A percentile compares a stretch with the other conserved stretches of the same genome.
These are phyloP conservation scores for Aureobasidium mangrovei DNA, from an alignment of 2,329 filamentous ascomycete species.

Conservation along the genomic window DNA sequence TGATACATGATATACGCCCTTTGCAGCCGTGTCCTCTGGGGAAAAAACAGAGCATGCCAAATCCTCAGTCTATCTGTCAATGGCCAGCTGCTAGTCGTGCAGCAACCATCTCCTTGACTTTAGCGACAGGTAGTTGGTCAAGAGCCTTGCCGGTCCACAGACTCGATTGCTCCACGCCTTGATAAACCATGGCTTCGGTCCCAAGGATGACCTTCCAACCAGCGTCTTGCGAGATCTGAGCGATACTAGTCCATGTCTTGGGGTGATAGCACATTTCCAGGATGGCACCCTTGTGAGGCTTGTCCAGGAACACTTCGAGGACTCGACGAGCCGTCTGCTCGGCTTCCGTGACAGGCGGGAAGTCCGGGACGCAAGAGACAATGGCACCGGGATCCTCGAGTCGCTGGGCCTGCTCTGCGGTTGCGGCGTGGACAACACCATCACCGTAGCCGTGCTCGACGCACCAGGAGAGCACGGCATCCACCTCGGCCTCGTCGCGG, in stretches of 20 bases:
- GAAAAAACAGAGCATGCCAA: too few species aligned
- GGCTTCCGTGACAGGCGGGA: conserved; percentile 46
- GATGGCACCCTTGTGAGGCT: conserved; percentile 50
- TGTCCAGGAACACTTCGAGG: conserved; percentile 41
- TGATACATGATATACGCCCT: too few species aligned
- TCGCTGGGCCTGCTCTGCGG: conserved; percentile 49
- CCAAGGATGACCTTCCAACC: conserved; percentile 69
- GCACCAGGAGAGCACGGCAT: conserved; percentile 58
- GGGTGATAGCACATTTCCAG: conserved; percentile 83
- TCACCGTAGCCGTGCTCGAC: conserved; percentile 49
- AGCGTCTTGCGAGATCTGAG: conserved; percentile 48
- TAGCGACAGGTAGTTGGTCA: conserved; percentile 50
- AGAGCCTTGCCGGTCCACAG: conserved; percentile 57
- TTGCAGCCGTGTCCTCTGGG: too few species aligned
- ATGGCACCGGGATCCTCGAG: conserved; percentile 57
- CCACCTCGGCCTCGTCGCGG: conserved; percentile 58
- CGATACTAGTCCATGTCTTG: conserved; percentile 57
- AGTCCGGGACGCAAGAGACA: conserved; percentile 66
- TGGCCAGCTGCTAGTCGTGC: conserved; percentile 17
- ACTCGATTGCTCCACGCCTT: conserved; percentile 56
- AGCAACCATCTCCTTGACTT: conserved; percentile 48
- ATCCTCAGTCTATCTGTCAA: not conserved
- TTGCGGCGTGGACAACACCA: conserved; percentile 52
- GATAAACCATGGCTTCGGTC: conserved; percentile 69
- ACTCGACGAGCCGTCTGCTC: conserved; percentile 55